Evolutionary conservation across 2,329 filamentous ascomycete species (phyloP).

Genomic region (Xylariaceae sp.): DNA sequence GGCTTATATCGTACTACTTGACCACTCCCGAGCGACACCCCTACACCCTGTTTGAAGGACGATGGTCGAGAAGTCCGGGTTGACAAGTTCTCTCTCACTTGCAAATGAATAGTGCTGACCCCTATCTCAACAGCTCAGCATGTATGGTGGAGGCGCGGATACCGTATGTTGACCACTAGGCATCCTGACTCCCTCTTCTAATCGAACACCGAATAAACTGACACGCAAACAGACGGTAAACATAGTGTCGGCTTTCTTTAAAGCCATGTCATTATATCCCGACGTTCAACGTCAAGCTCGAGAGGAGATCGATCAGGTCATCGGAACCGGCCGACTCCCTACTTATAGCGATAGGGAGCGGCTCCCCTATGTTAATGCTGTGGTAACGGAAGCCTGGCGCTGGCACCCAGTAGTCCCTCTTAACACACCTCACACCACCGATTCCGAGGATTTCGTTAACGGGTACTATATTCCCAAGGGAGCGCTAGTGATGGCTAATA

Average conservation of each 20-base stretch:
- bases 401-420: constrained; percentile 32
- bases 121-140: neutral
- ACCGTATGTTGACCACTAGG: constrained; percentile 23
- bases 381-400: constrained; percentile 27
- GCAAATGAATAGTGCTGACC: neutral
- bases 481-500: constrained; percentile 14
- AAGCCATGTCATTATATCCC: constrained; percentile 46
- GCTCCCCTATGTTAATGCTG: constrained; percentile 29
- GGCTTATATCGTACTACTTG: too few relatives aligned
- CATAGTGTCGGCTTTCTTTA: constrained; percentile 40
- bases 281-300: constrained; percentile 40
- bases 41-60: too few relatives aligned
- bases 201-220: neutral
- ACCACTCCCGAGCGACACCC: too few relatives aligned
- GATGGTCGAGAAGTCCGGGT: too few relatives aligned
- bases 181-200: neutral
- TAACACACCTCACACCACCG: constrained; percentile 13
- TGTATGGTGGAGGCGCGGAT: constrained; percentile 20
- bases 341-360: constrained; percentile 22
- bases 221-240: constrained; percentile 37
- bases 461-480: constrained; percentile 23
- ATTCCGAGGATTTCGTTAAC: constrained; percentile 12
- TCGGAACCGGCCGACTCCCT: constrained; percentile 31
- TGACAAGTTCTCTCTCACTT: neutral
- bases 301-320: constrained; percentile 30